A percentile compares a stretch with the other conserved stretches of the same genome.
Conservation (phyloP, 2,329 filamentous ascomycete species). For the Colletotrichum aenigma region DNA sequence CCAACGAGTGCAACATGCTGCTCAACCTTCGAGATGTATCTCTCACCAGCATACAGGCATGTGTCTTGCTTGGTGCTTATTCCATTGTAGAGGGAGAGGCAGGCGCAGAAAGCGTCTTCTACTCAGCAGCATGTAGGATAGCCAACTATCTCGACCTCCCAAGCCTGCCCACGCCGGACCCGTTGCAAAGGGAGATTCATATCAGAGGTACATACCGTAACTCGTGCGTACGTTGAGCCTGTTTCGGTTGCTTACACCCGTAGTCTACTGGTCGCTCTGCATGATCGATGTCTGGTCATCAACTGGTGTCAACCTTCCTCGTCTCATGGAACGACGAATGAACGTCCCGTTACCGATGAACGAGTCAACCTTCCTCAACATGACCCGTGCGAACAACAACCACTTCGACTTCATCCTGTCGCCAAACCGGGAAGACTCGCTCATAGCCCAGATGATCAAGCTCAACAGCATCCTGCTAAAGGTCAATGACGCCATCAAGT, state of each 20-base stretch:
- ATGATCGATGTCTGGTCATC: conserved; percentile 28
- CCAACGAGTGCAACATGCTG: conserved; percentile 25
- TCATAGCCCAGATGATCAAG: conserved; percentile 27
- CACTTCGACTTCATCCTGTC: conserved; percentile 23
- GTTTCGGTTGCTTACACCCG: background rate
- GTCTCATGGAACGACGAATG: conserved; percentile 23
- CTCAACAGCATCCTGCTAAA: conserved; percentile 37
- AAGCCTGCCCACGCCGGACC: conserved; percentile 27
- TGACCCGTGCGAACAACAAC: conserved; percentile 23
- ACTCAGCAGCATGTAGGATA: conserved; percentile 38
- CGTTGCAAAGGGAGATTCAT: conserved; percentile 39
- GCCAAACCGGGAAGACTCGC: conserved; percentile 22
- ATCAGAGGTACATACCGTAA: conserved; percentile 25
- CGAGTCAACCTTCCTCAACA: conserved; percentile 35
- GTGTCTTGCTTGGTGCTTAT: conserved; percentile 37
- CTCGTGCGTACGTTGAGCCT: background rate
- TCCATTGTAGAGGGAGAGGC: conserved; percentile 38
- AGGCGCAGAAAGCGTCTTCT: conserved; percentile 40
- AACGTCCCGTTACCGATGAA: conserved; percentile 38
- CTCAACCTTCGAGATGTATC: conserved; percentile 38
- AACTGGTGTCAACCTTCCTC: conserved; percentile 24
- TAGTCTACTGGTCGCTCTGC: conserved; percentile 27
- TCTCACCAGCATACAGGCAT: conserved; percentile 40
- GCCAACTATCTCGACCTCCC: conserved; percentile 39
- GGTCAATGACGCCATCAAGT: conserved; percentile 38